Conservation (phyloP, 2,329 filamentous ascomycete species). For the Colletotrichum lentis region DNA sequence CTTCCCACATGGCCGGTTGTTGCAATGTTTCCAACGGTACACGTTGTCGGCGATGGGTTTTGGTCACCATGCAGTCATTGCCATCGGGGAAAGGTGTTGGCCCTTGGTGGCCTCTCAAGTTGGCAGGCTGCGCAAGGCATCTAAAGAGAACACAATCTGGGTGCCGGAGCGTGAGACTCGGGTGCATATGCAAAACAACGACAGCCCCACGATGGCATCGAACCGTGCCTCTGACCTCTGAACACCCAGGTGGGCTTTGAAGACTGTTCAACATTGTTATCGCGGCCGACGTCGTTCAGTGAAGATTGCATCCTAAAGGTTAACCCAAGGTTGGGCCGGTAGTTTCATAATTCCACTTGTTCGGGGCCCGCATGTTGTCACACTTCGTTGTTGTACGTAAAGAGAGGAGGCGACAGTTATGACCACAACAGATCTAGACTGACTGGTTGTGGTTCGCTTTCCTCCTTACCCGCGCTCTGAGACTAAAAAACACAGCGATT, state of each 20-base stretch:
- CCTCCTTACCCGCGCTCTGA: no score
- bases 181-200: background rate
- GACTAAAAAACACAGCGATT: no score
- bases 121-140: background rate
- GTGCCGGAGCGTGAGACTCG: background rate
- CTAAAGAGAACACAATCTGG: background rate
- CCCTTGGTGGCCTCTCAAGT: background rate
- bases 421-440: no score
- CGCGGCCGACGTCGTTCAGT: constrained; percentile 2
- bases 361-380: background rate
- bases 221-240: background rate
- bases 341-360: background rate
- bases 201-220: constrained; percentile 7
- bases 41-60: background rate
- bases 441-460: background rate
- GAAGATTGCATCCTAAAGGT: background rate
- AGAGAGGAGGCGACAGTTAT: background rate
- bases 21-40: background rate
- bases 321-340: background rate
- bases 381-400: background rate
- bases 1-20: constrained; percentile 4
- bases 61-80: background rate
- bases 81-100: no score
- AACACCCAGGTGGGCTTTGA: background rate
- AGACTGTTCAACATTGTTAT: constrained; percentile 1